Evolutionary conservation across 192 early-diverging fungal species (phyloP).

Genomic region (Backusella luteola): DNA sequence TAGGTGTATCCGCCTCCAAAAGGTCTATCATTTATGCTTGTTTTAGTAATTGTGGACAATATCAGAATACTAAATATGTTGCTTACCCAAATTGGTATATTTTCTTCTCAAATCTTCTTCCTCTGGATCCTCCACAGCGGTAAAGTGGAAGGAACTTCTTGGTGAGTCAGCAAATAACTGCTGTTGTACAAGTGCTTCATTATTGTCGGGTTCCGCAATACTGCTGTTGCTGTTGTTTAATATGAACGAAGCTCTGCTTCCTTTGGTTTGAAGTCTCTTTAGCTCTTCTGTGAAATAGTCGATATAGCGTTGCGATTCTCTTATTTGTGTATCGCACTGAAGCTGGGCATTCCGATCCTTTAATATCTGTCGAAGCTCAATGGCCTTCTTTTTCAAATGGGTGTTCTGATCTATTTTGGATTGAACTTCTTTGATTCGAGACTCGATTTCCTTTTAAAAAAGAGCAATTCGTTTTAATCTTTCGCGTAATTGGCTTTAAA

Average conservation of each 20-base stretch:
- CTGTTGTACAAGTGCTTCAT: not conserved
- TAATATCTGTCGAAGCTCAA: conserved; percentile 56
- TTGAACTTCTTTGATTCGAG: conserved; percentile 35
- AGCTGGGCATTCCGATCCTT: conserved; percentile 63
- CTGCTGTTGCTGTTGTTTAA: not conserved
- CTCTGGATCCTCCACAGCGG: not conserved
- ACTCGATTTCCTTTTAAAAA: conserved; percentile 15
- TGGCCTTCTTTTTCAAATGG: conserved; percentile 43
- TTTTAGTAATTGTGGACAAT: not conserved
- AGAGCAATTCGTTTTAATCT: not conserved
- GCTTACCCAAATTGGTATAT: conserved; percentile 17
- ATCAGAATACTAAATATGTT: not conserved
- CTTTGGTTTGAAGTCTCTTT: conserved; percentile 45
- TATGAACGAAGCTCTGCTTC: conserved; percentile 3
- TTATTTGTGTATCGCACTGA: conserved; percentile 75
- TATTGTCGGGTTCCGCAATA: not conserved
- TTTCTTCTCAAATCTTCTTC: not conserved
- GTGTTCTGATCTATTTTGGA: conserved; percentile 40
- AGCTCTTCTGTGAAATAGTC: conserved; percentile 68
- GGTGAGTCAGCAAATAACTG: not conserved
- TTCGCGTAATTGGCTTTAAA: not conserved
- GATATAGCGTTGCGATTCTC: conserved; percentile 65
- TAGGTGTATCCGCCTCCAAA: conserved; percentile 64
- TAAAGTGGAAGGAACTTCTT: not conserved
- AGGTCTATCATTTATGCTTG: conserved; percentile 40